Evolutionary conservation across 257 asterid genomes (phyloP).

Genomic region (Asclepias syriaca): DNA sequence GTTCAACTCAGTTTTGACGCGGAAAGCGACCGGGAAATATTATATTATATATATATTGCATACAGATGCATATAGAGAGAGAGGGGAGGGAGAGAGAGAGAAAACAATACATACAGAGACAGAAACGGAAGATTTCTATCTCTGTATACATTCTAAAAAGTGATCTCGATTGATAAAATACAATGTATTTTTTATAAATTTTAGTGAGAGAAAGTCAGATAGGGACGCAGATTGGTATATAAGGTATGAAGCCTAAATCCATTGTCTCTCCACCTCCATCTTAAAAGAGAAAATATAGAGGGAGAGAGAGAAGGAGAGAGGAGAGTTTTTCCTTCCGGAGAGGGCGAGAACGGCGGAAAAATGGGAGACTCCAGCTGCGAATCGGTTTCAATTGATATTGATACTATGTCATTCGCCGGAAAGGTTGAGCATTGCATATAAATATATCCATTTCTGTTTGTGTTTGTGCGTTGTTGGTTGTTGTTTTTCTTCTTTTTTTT

Average conservation of each 20-base stretch:
- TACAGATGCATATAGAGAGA: neutral
- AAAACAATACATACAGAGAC: neutral
- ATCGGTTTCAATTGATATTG: conserved; percentile 87
- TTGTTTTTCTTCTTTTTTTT: too few relatives aligned
- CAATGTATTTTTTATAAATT: neutral
- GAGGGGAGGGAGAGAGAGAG: neutral
- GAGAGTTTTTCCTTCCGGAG: conserved; percentile 14
- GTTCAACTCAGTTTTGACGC: conserved; percentile 14
- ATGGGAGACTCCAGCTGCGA: conserved; percentile 97
- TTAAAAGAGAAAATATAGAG: neutral
- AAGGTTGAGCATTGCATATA: conserved; percentile 50
- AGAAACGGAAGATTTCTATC: conserved; percentile 4
- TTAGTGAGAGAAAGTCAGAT: conserved; percentile 21
- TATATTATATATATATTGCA: neutral
- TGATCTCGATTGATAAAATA: neutral
- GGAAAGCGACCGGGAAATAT: conserved; percentile 14
- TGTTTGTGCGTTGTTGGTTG: neutral
- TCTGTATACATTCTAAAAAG: neutral
- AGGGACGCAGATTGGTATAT: conserved; percentile 38
- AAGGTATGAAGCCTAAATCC: conserved; percentile 54
- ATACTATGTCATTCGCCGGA: conserved; percentile 65
- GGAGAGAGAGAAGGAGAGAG: conserved; percentile 7
- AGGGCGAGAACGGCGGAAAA: conserved; percentile 25
- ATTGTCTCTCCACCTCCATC: conserved; percentile 32
- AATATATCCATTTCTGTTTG: neutral